Evolutionary conservation across 1,284 basidiomycete genomes (phyloP), one percentile per base, ranked within the genome.

Genomic region (Polyporus tsugae): DNA sequence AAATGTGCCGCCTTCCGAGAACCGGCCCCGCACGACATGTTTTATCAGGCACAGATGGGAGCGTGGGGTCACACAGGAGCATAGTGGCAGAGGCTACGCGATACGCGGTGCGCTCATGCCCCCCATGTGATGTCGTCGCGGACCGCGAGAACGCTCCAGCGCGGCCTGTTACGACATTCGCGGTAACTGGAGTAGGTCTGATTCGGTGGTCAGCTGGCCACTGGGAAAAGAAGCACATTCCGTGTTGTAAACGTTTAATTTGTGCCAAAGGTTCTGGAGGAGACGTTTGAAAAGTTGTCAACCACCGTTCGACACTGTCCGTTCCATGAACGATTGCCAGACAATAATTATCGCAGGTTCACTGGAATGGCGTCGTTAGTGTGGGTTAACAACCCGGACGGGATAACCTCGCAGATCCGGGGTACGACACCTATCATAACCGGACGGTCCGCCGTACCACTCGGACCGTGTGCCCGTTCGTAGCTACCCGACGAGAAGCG

Each of bases 81-180:
- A 57, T 36, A 29, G 25, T n/a, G n/a, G n/a, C 33, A 57, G 53
- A 15, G n/a, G 6, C 53, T 57, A 36, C 53, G 25, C 29, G 53
- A 57, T 29, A 29, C 53, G 29, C 38, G 52, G n/a, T 29, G 41
- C 15, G 41, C 57, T 53, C 52, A 35, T 7, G n/a, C 38, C n/a
- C 65, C 49, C 25, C 69, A 70, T 65, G 69, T 70, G 69, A 70
- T 66, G 66, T 22, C 33, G 19, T 11, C 22, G 39, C 68, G 65
- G 65, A 39, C 69, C 69, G 63, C 53, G 6, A 44, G 55, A 29
- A 39, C 22, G 19, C 42, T 39, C 2, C 33, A 22, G n/a, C 38
- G 36, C 17, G 15, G 29, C 53, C 11, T 22, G 52, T 65, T 66
- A 70, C 66, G 59, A 63, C 64, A 68, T 64, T 25, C 2, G 41